These are phyloP conservation scores for Euphorbia celastroides DNA, from an alignment of 441 rosid species.

Conservation along the genomic window DNA sequence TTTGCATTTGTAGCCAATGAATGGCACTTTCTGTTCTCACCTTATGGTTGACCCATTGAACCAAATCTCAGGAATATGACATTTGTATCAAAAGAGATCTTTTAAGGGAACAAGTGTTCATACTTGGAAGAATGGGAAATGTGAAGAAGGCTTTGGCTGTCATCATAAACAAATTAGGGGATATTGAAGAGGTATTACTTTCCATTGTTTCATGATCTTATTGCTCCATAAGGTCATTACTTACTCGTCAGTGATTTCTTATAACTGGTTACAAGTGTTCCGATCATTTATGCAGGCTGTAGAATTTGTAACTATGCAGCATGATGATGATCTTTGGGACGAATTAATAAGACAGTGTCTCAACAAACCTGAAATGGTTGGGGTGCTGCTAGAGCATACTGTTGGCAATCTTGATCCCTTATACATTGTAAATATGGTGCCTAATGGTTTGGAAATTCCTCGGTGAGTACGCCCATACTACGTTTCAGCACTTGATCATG, in stretches of 20 bases:
- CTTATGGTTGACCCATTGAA: constrained; percentile 22
- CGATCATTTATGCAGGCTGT: constrained; percentile 72
- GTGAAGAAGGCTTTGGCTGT: constrained; percentile 83
- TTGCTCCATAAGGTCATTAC: constrained; percentile 8
- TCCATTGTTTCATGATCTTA: constrained; percentile 11
- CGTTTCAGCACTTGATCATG: background rate
- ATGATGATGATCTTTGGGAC: constrained; percentile 99
- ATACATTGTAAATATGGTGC: constrained; percentile 94
- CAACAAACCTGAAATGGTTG: constrained; percentile 98
- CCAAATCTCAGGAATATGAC: constrained; percentile 73
- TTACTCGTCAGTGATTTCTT: constrained; percentile 7
- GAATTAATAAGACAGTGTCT: constrained; percentile 93
- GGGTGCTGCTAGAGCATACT: constrained; percentile 93
- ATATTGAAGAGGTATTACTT: constrained; percentile 80
- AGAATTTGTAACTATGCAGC: constrained; percentile 94
- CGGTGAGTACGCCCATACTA: constrained; percentile 50
- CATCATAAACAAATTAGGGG: constrained; percentile 85
- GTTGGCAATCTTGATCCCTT: constrained; percentile 98
- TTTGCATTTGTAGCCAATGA: constrained; percentile 7
- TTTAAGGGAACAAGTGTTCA: constrained; percentile 89
- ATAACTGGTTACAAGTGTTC: constrained; percentile 3
- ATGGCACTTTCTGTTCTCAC: background rate
- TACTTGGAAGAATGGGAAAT: constrained; percentile 99
- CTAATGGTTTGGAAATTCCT: constrained; percentile 97
- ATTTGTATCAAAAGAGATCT: constrained; percentile 75